These are phyloP conservation scores for Chondrus crispus DNA, from an alignment of 23 red algal species.

Conservation along the genomic window DNA sequence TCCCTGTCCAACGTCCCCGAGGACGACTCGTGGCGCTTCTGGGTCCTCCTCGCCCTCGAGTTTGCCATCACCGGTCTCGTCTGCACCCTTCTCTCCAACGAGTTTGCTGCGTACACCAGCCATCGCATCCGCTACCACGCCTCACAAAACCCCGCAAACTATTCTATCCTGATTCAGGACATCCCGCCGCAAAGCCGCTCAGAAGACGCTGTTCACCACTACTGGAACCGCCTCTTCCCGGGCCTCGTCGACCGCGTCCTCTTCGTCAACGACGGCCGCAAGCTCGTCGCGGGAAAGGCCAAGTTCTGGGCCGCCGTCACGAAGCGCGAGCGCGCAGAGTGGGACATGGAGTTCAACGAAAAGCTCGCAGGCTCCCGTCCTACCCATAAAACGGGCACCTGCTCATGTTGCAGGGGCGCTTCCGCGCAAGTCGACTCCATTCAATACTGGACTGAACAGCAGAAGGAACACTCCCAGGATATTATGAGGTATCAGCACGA, in stretches of 20 bases:
- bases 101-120: not conserved
- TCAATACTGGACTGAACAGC: constrained; percentile 22
- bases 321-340: constrained; percentile 6
- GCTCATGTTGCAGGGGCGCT: too few relatives aligned
- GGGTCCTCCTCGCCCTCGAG: not conserved
- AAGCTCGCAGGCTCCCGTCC: not conserved
- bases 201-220: constrained; percentile 6
- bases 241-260: constrained; percentile 11
- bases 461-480: not conserved
- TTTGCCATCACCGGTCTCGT: not conserved
- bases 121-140: constrained; percentile 43
- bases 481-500: not conserved
- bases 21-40: constrained; percentile 17
- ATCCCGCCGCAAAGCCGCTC: not conserved
- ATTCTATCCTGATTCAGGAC: constrained; percentile 18
- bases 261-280: constrained; percentile 11
- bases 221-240: constrained; percentile 46
- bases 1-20: not conserved
- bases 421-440: not conserved
- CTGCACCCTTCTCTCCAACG: not conserved
- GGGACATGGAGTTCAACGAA: not conserved
- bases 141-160: constrained; percentile 14
- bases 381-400: too few relatives aligned
- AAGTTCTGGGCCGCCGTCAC: constrained; percentile 18
- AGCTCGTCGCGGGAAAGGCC: not conserved